Evolutionary conservation across 1,284 basidiomycete genomes (phyloP), one percentile per base, ranked within the genome.

Genomic region (Ceratobasidium sp.): DNA sequence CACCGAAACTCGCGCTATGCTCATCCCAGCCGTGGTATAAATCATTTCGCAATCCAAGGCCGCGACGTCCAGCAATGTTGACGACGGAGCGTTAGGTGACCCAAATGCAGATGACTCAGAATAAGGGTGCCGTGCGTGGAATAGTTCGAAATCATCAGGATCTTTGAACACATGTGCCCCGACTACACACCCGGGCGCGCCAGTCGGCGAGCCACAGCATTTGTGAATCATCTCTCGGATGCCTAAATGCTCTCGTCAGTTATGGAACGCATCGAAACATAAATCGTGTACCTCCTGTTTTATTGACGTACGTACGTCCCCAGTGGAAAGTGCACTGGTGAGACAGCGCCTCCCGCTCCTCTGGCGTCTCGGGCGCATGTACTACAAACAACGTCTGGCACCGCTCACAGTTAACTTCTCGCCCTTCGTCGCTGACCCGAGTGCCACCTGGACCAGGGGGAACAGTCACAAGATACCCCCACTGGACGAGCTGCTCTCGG

Each of bases 11-110:
- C 95, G 86, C 3, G 93, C 95, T 6, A 96, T 86, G 27, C 89
- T 87, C 82, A 93, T 86, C 0, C 95, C 95, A 4, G 90, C 90
- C 0, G 94, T 95, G 0, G 93, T 92, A 79, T 93, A 94, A 29
- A 96, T 84, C 91, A 97, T 94, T 78, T 98, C 95, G 76, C 82
- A 84, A 71, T 84, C 83, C 71, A 84, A 76, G 0, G 79, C 82
- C 5, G 80, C 92, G 96, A 77, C 40, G 12, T 74, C 69, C 67
- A 62, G 54, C 55, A 54, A 27, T 49, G 12, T 32, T 53, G 45
- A 58, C 53, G 72, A 60, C 43, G 84, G 81, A 77, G 72, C 25
- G n/a, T 3, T 15, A 27, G 20, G 29, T 10, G 5, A 12, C 32
- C 31, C 60, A 34, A 52, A 64, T 27, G 31, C 47, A 15, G 60